Conservation (phyloP, 177 flowering plant genomes). For the Vitis hybrid region DNA sequence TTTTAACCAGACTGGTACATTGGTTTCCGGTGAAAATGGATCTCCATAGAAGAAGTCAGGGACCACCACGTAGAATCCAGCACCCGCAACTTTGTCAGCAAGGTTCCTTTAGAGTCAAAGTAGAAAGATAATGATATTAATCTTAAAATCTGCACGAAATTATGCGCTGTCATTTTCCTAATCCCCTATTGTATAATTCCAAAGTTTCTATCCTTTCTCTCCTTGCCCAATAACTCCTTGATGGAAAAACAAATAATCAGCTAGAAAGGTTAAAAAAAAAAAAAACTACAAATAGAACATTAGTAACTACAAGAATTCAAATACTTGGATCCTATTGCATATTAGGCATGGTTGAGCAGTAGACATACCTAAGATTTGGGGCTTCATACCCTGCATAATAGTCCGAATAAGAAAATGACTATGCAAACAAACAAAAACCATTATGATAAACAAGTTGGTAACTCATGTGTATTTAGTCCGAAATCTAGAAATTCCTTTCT, state of each 20-base stretch:
- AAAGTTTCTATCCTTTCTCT: no score
- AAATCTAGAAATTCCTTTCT: no score
- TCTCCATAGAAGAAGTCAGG: slow-evolving; percentile 85
- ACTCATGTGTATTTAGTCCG: no score
- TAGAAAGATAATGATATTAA: not conserved
- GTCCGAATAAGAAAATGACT: not conserved
- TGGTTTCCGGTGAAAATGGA: slow-evolving; percentile 36
- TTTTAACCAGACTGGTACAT: slow-evolving; percentile 52
- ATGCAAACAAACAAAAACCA: not conserved
- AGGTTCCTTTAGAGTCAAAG: slow-evolving; percentile 47
- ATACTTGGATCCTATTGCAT: no score
- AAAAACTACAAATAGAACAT: no score
- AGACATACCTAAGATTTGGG: slow-evolving; percentile 38
- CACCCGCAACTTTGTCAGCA: slow-evolving; percentile 80
- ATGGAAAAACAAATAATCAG: no score
- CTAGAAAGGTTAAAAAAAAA: no score
- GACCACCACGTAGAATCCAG: slow-evolving; percentile 72
- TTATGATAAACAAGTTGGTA: no score
- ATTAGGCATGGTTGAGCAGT: not conserved
- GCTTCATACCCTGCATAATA: slow-evolving; percentile 43
- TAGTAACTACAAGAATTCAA: no score
- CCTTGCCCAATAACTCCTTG: no score
- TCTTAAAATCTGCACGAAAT: not conserved
- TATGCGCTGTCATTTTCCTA: no score
- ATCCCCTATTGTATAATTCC: no score